Evolutionary conservation across 805 yeast genomes (phyloP).

Genomic region (Cyberlindnera sargentensis): DNA sequence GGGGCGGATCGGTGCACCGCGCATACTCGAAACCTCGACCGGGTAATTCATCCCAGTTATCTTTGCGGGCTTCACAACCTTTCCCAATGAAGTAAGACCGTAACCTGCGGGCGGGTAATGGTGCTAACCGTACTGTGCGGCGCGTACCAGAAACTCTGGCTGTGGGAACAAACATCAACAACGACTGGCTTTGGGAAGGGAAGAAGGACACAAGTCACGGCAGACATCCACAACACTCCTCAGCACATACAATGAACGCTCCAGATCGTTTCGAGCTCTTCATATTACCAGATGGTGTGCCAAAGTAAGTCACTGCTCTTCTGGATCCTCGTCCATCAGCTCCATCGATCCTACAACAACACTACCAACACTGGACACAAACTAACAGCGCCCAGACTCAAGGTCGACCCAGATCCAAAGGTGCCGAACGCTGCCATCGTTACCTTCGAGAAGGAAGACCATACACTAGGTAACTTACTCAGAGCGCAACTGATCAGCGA

Average conservation of each 20-base stretch:
- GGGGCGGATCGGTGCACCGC: too few species aligned
- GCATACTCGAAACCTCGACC: too few species aligned
- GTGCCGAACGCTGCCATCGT: slow-evolving; percentile 92
- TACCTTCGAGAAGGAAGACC: slow-evolving; percentile 95
- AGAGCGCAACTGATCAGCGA: slow-evolving; percentile 83
- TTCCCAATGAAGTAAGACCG: too few species aligned
- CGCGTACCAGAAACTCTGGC: too few species aligned
- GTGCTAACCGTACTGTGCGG: too few species aligned
- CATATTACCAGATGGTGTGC: slow-evolving; percentile 94
- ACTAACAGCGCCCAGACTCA: slow-evolving; percentile 38
- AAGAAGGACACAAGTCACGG: neutral
- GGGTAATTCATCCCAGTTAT: too few species aligned
- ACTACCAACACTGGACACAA: too few species aligned
- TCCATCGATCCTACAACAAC: too few species aligned
- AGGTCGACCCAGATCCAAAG: slow-evolving; percentile 86
- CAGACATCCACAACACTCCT: neutral
- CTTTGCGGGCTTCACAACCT: too few species aligned
- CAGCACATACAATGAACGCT: slow-evolving; percentile 66
- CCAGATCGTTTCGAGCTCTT: slow-evolving; percentile 98
- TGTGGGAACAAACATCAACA: too few species aligned
- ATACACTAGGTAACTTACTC: slow-evolving; percentile 86
- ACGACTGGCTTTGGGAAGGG: neutral
- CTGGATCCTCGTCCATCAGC: too few species aligned
- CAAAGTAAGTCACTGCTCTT: slow-evolving; percentile 50
- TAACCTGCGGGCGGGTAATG: too few species aligned